Evolutionary conservation across 75 land plant genomes (phyloP), one percentile per base, ranked within the genome.

Genomic region (Picea glauca): DNA sequence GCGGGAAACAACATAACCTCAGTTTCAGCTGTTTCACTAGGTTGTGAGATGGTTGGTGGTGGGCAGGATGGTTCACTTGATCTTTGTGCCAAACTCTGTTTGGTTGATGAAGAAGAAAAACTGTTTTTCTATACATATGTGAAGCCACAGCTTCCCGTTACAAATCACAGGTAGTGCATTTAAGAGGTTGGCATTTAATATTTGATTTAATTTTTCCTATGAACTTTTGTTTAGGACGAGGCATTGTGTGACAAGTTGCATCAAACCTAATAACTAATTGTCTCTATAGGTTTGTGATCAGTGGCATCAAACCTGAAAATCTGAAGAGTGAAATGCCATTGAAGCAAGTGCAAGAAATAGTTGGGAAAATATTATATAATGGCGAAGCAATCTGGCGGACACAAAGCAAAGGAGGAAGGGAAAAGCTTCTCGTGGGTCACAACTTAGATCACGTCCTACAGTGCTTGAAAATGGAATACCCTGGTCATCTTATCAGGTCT

Each of bases 11-110:
- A 6, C 46, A 50, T 11, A 50, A 50, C 63, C 0, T 62, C 78
- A 33, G 50, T 56, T 14, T 75, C 60, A 76, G 92, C 83, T 68
- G 84, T 95, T 35, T 86, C 92, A 32, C 58, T 95, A 75, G 93
- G 83, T 56, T 95, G 98, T 81, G 90, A 90, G 81, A 95, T 93
- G 98, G 98, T 91, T 63, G 93, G 98, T 32, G 96, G 98, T 15
- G 96, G 93, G 54, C 88, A 79, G 76, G 11, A 50, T 50, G 0
- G 56, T 9, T 50, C 56, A 50, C 73, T 95, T 63, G 88, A 93
- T 78, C 56, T 9, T 50, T 50, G 56, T 50, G 56, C 56, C 56
- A 50, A 50, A 9, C 54, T 95, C 18, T 95, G 93, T 84, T 78
- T 93, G 33, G 79, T 93, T 63, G 95, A 95, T 79, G 92, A 93